Evolutionary conservation across 192 early-diverging fungal genomes (phyloP), one percentile per base, ranked within the genome.

Genomic region (Coemansia sp.): DNA sequence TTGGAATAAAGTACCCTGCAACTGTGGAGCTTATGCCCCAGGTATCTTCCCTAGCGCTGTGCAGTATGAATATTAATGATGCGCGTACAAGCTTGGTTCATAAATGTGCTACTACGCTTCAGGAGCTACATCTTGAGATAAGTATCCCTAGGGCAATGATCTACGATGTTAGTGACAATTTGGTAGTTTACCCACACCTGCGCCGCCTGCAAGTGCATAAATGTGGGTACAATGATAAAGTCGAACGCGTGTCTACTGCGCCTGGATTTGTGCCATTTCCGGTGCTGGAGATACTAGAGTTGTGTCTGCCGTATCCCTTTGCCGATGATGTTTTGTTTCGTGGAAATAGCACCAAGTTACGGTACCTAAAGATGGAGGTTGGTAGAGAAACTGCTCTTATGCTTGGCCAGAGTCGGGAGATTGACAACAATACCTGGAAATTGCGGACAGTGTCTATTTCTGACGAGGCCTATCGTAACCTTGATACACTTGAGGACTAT

Each of bases 261-360:
- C 31, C 61, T 36, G 12, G 18, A 1, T 12, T 42, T 39, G 45
- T 34, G 11, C 62, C 52, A 20, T 64, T 64, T 64, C 62, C 37
- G 4, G 33, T 7, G 1, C 26, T 64, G 47, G 12, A 7, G 6
- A 34, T 33, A 18, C 33, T 64, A 21, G n/a, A 38, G 13, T 14
- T 50, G 5, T 10, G 13, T n/a, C 9, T 39, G 26, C 21, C 21
- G 6, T 55, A 64, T 14, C 62, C 62, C n/a, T 64, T 64, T 18
- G 47, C 48, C 3, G 48, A 64, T 25, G 62, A 64, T 36, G 34
- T 39, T 3, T 20, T 64, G 16, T 64, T 64, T 23, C 62, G 62
- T 20, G 62, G 62, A 2, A 64, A 64, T 47, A n/a, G 48, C 36
- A 36, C 23, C 3, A 55, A 48, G 1, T 21, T 64, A 23, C 34